Percentiles rank a stretch among this genome's conserved stretches.
Conservation (phyloP, 2,329 filamentous ascomycete species). For the Microsporum canis region DNA sequence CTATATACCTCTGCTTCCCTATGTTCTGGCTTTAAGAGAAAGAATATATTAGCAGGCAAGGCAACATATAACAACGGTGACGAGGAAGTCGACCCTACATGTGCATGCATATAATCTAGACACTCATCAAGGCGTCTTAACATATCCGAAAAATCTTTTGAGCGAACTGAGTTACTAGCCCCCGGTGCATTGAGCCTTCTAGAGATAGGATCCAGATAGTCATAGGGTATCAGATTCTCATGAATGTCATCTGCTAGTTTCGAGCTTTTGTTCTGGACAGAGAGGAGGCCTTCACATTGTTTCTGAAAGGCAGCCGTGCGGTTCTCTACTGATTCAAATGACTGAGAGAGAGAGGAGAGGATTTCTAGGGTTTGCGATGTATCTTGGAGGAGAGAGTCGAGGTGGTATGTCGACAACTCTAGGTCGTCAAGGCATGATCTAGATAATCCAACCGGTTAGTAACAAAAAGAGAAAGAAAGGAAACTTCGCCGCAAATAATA, state of each 20-base stretch:
- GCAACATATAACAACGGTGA: constrained; percentile 8
- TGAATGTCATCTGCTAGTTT: constrained; percentile 73
- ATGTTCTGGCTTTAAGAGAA: constrained; percentile 54
- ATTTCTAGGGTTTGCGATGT: constrained; percentile 65
- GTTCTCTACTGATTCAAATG: constrained; percentile 74
- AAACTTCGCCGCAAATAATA: background rate
- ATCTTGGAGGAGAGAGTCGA: constrained; percentile 66
- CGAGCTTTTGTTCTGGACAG: constrained; percentile 68
- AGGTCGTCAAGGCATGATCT: constrained; percentile 74
- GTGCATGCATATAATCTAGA: constrained; percentile 79
- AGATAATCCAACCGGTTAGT: constrained; percentile 9
- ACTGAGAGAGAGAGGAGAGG: constrained; percentile 66
- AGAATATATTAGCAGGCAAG: constrained; percentile 12
- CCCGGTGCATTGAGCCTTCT: constrained; percentile 84
- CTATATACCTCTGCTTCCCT: constrained; percentile 80
- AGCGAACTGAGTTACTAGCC: constrained; percentile 72
- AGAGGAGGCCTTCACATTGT: constrained; percentile 78
- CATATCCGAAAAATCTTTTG: constrained; percentile 77
- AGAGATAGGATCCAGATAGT: constrained; percentile 83
- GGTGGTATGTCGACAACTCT: constrained; percentile 65
- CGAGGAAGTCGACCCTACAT: constrained; percentile 44
- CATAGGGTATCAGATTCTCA: constrained; percentile 86
- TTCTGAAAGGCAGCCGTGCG: constrained; percentile 90
- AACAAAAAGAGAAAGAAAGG: constrained; percentile 6
- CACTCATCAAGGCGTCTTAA: constrained; percentile 78